Evolutionary conservation across 2,329 filamentous ascomycete genomes (phyloP).

Genomic region (Paramyrothecium sp.): DNA sequence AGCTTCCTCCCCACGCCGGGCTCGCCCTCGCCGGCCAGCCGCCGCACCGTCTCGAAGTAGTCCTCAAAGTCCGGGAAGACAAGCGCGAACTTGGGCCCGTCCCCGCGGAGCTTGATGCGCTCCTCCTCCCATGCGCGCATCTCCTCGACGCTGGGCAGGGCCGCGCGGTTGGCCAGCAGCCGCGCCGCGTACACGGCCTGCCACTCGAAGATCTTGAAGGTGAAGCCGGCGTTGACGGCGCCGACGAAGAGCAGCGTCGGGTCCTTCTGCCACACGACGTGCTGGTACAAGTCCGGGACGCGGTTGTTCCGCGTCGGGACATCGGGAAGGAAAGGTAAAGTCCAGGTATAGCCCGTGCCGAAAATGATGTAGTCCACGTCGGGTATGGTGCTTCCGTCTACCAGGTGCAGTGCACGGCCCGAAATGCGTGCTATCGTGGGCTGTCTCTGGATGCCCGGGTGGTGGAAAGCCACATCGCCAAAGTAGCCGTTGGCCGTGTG

Average conservation of each 20-base stretch:
- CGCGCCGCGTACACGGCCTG: conserved; percentile 62
- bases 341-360: conserved; percentile 66
- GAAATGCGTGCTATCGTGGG: conserved; percentile 47
- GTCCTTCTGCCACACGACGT: conserved; percentile 54
- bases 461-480: conserved; percentile 57
- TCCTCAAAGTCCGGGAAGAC: conserved; percentile 62
- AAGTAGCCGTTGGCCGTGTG: conserved; percentile 53
- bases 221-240: conserved; percentile 56
- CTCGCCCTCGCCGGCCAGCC: conserved; percentile 44
- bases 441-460: conserved; percentile 47
- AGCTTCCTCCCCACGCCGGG: conserved; percentile 41
- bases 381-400: conserved; percentile 49
- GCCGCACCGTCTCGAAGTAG: conserved; percentile 59
- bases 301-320: conserved; percentile 53
- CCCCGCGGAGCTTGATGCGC: conserved; percentile 50
- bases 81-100: conserved; percentile 54
- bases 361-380: conserved; percentile 64
- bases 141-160: conserved; percentile 46
- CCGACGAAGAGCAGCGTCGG: conserved; percentile 57
- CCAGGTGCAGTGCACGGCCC: conserved; percentile 50
- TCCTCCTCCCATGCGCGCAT: conserved; percentile 57
- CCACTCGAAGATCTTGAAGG: conserved; percentile 70
- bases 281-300: conserved; percentile 55
- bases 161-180: conserved; percentile 53
- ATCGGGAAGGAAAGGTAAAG: conserved; percentile 56